Percentiles rank a stretch among this genome's conserved stretches.
These are phyloP conservation scores for Calonectria honghensis DNA, from an alignment of 2,329 filamentous ascomycete genomes.

Conservation along the genomic window DNA sequence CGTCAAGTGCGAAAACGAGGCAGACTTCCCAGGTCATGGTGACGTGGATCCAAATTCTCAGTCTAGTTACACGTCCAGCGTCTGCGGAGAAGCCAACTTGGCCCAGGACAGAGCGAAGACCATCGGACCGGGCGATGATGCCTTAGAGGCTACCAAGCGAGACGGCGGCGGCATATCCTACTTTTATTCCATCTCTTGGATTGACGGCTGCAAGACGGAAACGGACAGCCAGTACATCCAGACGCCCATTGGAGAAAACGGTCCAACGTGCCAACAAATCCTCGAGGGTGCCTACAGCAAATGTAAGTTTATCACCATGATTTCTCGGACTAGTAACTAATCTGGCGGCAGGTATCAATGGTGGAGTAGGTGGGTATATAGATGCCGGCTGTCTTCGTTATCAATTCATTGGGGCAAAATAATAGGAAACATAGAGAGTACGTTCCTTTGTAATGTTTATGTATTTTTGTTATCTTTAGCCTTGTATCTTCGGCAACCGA, in stretches of 20 bases:
- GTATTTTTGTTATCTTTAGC: too few relatives aligned
- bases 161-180: conserved; percentile 4
- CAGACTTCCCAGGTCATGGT: conserved; percentile 16
- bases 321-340: background rate
- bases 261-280: background rate
- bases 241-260: background rate
- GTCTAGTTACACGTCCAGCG: background rate
- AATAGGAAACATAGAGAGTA: background rate
- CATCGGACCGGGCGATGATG: background rate
- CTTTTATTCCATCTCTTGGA: conserved; percentile 25
- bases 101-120: background rate
- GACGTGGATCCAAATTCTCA: conserved; percentile 7
- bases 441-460: too few relatives aligned
- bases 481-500: too few relatives aligned
- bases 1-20: conserved; percentile 18
- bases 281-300: background rate
- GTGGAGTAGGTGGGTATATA: conserved; percentile 28
- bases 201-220: conserved; percentile 33
- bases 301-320: background rate
- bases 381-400: conserved; percentile 36
- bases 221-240: background rate
- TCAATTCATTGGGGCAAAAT: background rate
- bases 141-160: background rate
- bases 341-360: background rate
- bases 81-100: background rate